A percentile compares a stretch with the other conserved stretches of the same genome.
phyloP scores from a whole-genome alignment of 2,329 filamentous ascomycete species.

The Exophiala spinifera region DNA sequence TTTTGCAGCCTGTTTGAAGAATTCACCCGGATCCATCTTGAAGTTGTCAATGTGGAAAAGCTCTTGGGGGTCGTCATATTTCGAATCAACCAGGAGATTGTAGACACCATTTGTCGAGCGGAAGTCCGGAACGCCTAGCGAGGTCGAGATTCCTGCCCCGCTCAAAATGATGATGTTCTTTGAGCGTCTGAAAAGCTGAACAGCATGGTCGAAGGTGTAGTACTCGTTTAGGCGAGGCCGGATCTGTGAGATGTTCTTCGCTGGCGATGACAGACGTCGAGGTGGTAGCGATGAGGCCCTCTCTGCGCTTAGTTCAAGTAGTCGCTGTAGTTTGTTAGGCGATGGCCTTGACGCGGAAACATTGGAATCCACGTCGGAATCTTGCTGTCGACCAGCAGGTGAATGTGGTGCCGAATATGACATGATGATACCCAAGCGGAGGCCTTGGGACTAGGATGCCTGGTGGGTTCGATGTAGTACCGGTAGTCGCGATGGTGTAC shows the following conservation, averaged over 20 bases:
- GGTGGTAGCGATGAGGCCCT: constrained; percentile 19
- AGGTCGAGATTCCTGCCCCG: constrained; percentile 94
- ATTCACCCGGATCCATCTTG: constrained; percentile 78
- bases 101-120: constrained; percentile 74
- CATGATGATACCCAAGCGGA: constrained; percentile 8
- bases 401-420: constrained; percentile 20
- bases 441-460: background rate
- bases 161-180: constrained; percentile 91
- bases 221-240: constrained; percentile 49
- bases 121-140: constrained; percentile 94
- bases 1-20: constrained; percentile 68
- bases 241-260: constrained; percentile 13
- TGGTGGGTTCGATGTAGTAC: background rate
- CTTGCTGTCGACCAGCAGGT: constrained; percentile 8
- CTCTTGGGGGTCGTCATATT: constrained; percentile 80
- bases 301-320: constrained; percentile 15
- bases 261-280: constrained; percentile 17
- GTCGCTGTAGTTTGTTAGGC: constrained; percentile 16
- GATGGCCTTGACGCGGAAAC: constrained; percentile 13
- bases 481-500: too few relatives aligned
- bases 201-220: constrained; percentile 86
- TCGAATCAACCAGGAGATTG: constrained; percentile 62
- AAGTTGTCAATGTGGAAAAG: constrained; percentile 92
- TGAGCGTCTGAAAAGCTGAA: constrained; percentile 67
- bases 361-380: constrained; percentile 13